Percentiles rank a stretch among this genome's conserved stretches.
These are phyloP conservation scores for Tephrocybe sp. DNA, from an alignment of 768 basidiomycete genomes.

Conservation along the genomic window DNA sequence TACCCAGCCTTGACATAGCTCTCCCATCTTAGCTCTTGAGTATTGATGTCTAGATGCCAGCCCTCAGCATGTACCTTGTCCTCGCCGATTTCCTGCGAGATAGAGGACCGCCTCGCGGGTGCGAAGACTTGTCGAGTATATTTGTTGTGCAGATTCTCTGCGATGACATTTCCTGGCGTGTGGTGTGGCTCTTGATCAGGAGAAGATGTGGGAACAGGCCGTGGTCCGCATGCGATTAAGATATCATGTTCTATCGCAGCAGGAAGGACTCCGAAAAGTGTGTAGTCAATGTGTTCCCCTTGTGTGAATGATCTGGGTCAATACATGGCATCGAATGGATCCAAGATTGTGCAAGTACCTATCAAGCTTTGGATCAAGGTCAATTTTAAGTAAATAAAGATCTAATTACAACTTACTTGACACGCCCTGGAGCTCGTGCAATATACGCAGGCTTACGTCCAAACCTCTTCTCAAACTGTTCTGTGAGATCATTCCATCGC, in stretches of 20 bases:
- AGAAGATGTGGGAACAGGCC: constrained; percentile 20
- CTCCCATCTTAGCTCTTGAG: constrained; percentile 72
- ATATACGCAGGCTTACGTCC: constrained; percentile 68
- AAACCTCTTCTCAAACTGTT: constrained; percentile 62
- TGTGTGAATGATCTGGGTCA: constrained; percentile 4
- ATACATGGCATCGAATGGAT: neutral
- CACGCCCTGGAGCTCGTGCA: constrained; percentile 74
- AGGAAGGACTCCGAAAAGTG: constrained; percentile 80
- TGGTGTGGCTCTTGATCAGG: constrained; percentile 25
- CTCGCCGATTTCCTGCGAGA: constrained; percentile 23
- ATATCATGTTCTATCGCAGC: constrained; percentile 85
- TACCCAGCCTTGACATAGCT: constrained; percentile 88
- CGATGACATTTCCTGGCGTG: constrained; percentile 52
- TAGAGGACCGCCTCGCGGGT: constrained; percentile 35
- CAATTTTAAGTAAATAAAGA: neutral
- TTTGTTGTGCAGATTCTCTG: constrained; percentile 58
- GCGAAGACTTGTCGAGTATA: constrained; percentile 60
- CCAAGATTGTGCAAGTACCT: constrained; percentile 24
- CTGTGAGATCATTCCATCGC: constrained; percentile 60
- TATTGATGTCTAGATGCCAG: constrained; percentile 79
- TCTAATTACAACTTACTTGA: constrained; percentile 52
- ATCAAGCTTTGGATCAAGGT: constrained; percentile 32
- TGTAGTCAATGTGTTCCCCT: constrained; percentile 87
- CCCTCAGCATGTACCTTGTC: constrained; percentile 39
- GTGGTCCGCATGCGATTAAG: constrained; percentile 70